Conservation (phyloP, 106 monocot species). For the Dioscorea zingiberensis region DNA sequence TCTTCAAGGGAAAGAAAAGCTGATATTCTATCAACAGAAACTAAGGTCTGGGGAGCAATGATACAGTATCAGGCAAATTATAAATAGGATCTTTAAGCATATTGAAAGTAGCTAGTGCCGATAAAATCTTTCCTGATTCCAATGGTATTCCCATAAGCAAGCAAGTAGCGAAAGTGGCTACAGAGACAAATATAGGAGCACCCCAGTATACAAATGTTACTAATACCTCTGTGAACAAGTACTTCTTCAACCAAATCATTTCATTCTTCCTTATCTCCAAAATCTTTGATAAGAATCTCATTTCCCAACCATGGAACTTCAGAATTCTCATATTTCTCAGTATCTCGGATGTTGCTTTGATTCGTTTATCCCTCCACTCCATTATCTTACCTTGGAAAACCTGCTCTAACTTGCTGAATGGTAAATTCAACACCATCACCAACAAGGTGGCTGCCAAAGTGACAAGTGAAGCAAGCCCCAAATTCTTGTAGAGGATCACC, state of each 20-base stretch:
- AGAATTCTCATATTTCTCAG: conserved; percentile 90
- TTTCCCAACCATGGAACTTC: conserved; percentile 95
- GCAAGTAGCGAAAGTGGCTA: conserved; percentile 73
- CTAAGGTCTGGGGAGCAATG: conserved; percentile 75
- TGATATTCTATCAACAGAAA: conserved; percentile 78
- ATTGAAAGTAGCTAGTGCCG: conserved; percentile 80
- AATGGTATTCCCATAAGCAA: conserved; percentile 77
- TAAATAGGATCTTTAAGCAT: conserved; percentile 78
- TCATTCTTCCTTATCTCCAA: conserved; percentile 60
- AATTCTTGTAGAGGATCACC: conserved; percentile 49
- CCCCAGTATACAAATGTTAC: conserved; percentile 63
- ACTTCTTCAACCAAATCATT: conserved; percentile 65
- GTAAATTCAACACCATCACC: conserved; percentile 66
- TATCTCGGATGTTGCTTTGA: conserved; percentile 85
- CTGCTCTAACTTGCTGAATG: conserved; percentile 60
- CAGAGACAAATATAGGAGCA: conserved; percentile 76
- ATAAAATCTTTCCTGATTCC: conserved; percentile 79
- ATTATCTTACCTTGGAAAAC: conserved; percentile 70
- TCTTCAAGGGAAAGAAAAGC: conserved; percentile 70
- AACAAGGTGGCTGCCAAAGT: conserved; percentile 58
- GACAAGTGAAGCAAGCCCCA: conserved; percentile 70
- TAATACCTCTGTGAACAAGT: conserved; percentile 46
- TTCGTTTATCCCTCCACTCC: conserved; percentile 71
- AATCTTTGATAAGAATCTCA: conserved; percentile 84
- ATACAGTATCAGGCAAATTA: conserved; percentile 61